These are phyloP conservation scores for Penicillium corylophilum DNA, from an alignment of 2,329 filamentous ascomycete genomes.

Conservation along the genomic window DNA sequence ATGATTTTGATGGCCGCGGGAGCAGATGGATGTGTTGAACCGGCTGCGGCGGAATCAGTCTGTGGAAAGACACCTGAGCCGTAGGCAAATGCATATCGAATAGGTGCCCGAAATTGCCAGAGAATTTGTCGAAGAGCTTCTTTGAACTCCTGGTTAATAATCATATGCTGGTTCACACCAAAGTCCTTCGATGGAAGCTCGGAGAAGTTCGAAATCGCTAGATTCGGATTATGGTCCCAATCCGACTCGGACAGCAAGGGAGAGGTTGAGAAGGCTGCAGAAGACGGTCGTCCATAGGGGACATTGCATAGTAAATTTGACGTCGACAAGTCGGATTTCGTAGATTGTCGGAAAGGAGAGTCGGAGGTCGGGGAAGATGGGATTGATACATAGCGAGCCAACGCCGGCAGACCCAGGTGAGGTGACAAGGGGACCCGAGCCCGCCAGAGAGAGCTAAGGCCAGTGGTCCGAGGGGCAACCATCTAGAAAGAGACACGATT, in stretches of 20 bases:
- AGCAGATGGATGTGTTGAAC: constrained; percentile 70
- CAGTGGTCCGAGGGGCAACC: constrained; percentile 21
- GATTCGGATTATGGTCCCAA: constrained; percentile 75
- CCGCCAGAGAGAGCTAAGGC: constrained; percentile 22
- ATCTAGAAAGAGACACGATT: constrained; percentile 17
- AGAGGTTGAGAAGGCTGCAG: constrained; percentile 35
- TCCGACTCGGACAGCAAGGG: constrained; percentile 44
- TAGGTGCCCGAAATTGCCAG: constrained; percentile 88
- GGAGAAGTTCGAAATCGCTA: constrained; percentile 70
- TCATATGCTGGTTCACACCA: constrained; percentile 93
- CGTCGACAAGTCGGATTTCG: constrained; percentile 14
- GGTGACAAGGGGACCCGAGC: constrained; percentile 20
- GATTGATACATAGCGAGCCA: constrained; percentile 32
- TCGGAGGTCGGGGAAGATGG: constrained; percentile 22
- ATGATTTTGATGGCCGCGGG: constrained; percentile 78
- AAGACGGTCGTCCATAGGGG: constrained; percentile 14
- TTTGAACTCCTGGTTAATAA: constrained; percentile 94
- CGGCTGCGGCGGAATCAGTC: constrained; percentile 45
- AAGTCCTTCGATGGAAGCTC: constrained; percentile 78
- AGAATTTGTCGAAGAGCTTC: constrained; percentile 82
- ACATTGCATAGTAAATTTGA: constrained; percentile 19
- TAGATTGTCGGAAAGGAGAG: constrained; percentile 19
- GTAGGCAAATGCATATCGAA: constrained; percentile 95
- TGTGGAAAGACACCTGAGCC: constrained; percentile 96
- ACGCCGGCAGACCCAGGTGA: constrained; percentile 18